Base-by-base conservation (phyloP, 202 grass and related monocot species). In the Elaeis oleifera region DNA sequence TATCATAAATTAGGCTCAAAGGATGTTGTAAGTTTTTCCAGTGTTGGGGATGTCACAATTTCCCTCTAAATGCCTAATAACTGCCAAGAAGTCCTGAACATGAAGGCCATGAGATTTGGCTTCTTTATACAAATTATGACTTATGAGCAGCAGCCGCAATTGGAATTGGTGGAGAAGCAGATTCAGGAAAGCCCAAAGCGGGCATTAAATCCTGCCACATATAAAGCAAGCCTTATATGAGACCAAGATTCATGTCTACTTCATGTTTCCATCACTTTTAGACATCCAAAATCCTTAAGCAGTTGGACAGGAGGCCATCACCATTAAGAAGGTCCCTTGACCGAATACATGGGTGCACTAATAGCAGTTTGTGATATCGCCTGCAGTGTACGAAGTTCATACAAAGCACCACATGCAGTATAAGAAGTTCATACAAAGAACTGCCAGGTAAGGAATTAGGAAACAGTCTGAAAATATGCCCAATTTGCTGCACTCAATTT, bases 251-350 rank as follows among this genome's bases (percentile, higher is more conserved):
- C 54, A 25, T 16, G 14, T 51, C 59, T 9, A n/a, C 56, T 73
- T 58, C 56, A 58, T 9, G 15, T 23, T 44, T 13, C 8, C 9
- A 2, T 13, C 36, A 44, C 6, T 44, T 44, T 13, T 44, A 44
- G 36, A 13, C 36, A 44, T 44, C 36, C 20, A 75, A 60, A 67
- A 74, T 83, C 87, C 92, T 97, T 91, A 97, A 20, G 87, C 82
- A 20, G 77, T 86, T 71, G 87, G 77, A 78, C 91, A 86, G 36
- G 82, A 54, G 68, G 84, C 74, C 69, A 84, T 97, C 76, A 91
- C 77, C 88, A 97, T 97, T 16, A 31, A 31, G 87, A 90, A 68
- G 87, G 87, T 18, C 92, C 92, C 75, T 91, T 96, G 23, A 89
- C 57, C 0, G 87, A 74, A 79, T 78, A 86, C 92, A 91, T 89